These are phyloP conservation scores for Hygrocybe punicea DNA, from an alignment of 768 basidiomycete genomes.

Conservation along the genomic window DNA sequence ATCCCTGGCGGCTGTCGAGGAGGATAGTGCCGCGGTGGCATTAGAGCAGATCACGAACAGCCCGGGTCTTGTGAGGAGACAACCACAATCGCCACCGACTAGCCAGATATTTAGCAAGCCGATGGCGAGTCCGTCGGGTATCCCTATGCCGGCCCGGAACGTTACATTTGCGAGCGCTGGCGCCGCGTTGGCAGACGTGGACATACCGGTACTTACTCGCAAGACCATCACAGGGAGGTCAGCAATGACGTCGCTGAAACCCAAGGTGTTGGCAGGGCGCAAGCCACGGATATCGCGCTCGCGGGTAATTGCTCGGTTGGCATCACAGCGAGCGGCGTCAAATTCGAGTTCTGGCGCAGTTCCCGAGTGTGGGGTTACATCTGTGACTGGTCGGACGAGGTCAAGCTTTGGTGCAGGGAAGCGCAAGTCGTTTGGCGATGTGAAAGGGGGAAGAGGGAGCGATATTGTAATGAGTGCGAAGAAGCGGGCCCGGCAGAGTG, in stretches of 20 bases:
- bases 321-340: slow-evolving; percentile 61
- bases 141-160: slow-evolving; percentile 35
- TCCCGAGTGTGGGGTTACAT: slow-evolving; percentile 21
- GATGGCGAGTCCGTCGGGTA: slow-evolving; percentile 36
- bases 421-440: slow-evolving; percentile 27
- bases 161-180: slow-evolving; percentile 17
- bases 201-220: background rate
- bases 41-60: slow-evolving; percentile 40
- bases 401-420: slow-evolving; percentile 52
- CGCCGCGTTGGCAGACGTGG: slow-evolving; percentile 2
- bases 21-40: slow-evolving; percentile 13
- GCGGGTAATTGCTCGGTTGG: slow-evolving; percentile 72
- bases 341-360: slow-evolving; percentile 25
- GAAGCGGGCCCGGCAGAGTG: slow-evolving; percentile 73
- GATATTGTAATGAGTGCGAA: slow-evolving; percentile 59
- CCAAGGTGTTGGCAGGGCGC: slow-evolving; percentile 43
- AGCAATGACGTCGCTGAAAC: slow-evolving; percentile 12
- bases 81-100: slow-evolving; percentile 25
- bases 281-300: slow-evolving; percentile 80
- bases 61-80: slow-evolving; percentile 10
- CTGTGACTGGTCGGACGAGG: slow-evolving; percentile 26
- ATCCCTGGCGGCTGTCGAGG: slow-evolving; percentile 12
- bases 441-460: slow-evolving; percentile 27
- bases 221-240: background rate
- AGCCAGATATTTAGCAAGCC: slow-evolving; percentile 55